Evolutionary conservation across 2,329 filamentous ascomycete genomes (phyloP).

Genomic region (Paecilomyces variotii): DNA sequence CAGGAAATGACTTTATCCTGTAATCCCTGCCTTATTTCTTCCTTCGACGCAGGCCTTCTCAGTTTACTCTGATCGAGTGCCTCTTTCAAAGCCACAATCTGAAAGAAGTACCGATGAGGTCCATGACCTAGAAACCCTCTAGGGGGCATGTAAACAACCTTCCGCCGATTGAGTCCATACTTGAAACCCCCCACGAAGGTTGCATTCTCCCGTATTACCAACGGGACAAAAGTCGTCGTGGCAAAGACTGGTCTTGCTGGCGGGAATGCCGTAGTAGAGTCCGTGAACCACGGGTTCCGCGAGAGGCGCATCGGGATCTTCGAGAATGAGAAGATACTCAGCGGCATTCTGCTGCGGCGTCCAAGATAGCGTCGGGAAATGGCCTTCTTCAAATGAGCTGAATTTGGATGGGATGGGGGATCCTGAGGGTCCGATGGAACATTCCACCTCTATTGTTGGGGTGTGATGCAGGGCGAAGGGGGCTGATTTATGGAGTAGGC

Average conservation of each 20-base stretch:
- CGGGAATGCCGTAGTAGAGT: constrained; percentile 36
- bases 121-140: constrained; percentile 44
- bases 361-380: constrained; percentile 38
- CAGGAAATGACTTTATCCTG: constrained; percentile 43
- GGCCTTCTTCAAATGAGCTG: constrained; percentile 31
- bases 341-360: constrained; percentile 25
- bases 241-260: constrained; percentile 24
- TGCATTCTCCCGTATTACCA: constrained; percentile 2
- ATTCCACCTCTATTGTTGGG: not conserved
- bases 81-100: constrained; percentile 42
- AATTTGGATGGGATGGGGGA: constrained; percentile 28
- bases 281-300: constrained; percentile 39
- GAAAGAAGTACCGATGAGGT: constrained; percentile 46
- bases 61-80: constrained; percentile 33
- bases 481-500: not conserved
- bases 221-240: constrained; percentile 31
- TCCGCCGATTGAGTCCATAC: constrained; percentile 37
- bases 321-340: constrained; percentile 41
- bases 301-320: constrained; percentile 43
- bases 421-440: constrained; percentile 17
- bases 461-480: not conserved
- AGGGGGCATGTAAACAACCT: constrained; percentile 39
- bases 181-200: constrained; percentile 36
- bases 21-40: constrained; percentile 38
- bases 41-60: constrained; percentile 31